These are phyloP conservation scores for Toxoplasma gondii DNA, from an alignment of 169 alveolate species.

Conservation along the genomic window DNA sequence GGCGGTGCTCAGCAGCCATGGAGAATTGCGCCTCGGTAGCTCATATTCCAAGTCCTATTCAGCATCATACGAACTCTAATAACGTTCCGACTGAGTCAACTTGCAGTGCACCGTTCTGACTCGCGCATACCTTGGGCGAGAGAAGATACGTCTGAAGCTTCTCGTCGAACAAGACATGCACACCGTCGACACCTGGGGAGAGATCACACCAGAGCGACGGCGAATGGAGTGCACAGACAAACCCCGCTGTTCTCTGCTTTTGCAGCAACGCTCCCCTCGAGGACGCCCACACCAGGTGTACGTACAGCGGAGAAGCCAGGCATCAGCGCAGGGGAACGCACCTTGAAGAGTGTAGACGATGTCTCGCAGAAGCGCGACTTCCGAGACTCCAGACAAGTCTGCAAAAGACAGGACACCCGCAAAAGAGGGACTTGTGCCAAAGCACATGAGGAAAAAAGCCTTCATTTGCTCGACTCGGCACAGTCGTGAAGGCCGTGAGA, in stretches of 20 bases:
- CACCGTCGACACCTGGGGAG: constrained; percentile 11
- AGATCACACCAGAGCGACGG: not conserved
- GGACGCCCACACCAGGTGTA: not conserved
- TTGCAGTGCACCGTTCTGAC: not conserved
- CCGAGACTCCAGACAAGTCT: constrained; percentile 32
- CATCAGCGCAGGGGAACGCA: not conserved
- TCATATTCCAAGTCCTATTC: no score
- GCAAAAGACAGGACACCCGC: not conserved
- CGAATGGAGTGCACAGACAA: not conserved
- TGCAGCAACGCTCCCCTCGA: no score
- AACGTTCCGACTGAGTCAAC: no score
- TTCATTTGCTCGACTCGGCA: no score
- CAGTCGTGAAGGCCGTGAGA: no score
- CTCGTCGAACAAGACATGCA: not conserved
- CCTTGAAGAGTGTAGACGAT: constrained; percentile 56
- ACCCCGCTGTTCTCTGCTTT: not conserved
- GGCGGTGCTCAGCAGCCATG: no score
- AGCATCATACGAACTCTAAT: no score
- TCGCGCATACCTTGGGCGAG: not conserved
- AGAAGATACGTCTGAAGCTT: not conserved
- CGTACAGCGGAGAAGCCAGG: not conserved
- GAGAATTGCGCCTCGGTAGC: no score
- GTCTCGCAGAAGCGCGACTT: constrained; percentile 21
- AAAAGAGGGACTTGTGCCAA: not conserved
- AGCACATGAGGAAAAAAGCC: no score